Evolutionary conservation across 192 early-diverging fungal species (phyloP), one percentile per base, ranked within the genome.

Genomic region (Neocallimastix lanati): DNA sequence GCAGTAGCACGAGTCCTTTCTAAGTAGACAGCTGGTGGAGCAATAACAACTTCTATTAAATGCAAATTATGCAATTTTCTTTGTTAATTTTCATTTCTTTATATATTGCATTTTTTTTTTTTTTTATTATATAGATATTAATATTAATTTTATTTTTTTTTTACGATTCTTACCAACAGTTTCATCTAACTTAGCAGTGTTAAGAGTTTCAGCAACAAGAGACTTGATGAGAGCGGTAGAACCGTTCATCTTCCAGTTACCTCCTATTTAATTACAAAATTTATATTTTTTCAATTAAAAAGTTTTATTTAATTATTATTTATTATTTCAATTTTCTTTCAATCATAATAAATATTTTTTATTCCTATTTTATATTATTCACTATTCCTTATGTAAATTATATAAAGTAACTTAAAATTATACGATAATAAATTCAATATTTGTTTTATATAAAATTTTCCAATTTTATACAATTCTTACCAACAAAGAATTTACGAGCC

Each of bases 201-300:
- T 98, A 80, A 99, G 90, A 76, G 85, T 83, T 80, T 88, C 86
- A 76, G 76, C 76, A 80, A 94, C 88, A 77, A 98, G 87, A 77
- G 88, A 86, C 83, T 93, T 89, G 86, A 94, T 88, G 76, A 92
- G 88, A 78, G 87, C 85, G 77, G 87, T 82, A 79, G 88, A 89
- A 85, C 96, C 98, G 91, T 99, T 99, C 94, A 99, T 95, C 90
- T 99, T 98, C 93, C 95, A 94, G 88, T 93, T 93, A 76, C 28
- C 80, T 80, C 76, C 27, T 77, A 36, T 29, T 77, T 27, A 28
- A 28, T 40, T 58, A n/a, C 0, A 28, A 28, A 2, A 33, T 35
- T 58, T 76, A n/a, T n/a, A n/a, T n/a, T n/a, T n/a, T n/a, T n/a
- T n/a, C n/a, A n/a, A n/a, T n/a, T n/a, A n/a, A n/a, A n/a, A n/a